Percentiles rank a stretch among this genome's conserved stretches.
phyloP scores from a whole-genome alignment of 352 stramenopile genomes.

The Pythium apleroticum region DNA sequence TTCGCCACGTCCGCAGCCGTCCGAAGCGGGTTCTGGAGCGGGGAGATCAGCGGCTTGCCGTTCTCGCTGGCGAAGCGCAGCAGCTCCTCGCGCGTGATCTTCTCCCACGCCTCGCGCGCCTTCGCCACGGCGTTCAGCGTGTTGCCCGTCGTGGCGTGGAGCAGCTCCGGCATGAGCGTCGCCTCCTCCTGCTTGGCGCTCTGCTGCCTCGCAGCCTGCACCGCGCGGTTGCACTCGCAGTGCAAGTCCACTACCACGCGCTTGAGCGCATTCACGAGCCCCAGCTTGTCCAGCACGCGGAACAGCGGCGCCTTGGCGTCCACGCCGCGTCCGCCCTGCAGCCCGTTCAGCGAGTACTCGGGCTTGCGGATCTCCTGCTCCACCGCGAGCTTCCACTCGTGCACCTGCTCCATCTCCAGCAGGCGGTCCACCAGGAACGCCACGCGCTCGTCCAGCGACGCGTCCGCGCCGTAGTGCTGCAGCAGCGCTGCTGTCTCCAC shows the following conservation, averaged over 20 bases:
- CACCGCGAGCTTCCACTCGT: slow-evolving; percentile 56
- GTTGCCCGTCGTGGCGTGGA: slow-evolving; percentile 25
- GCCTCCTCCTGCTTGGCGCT: slow-evolving; percentile 32
- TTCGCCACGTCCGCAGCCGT: neutral
- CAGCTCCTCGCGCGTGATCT: slow-evolving; percentile 70
- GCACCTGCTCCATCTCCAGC: slow-evolving; percentile 37
- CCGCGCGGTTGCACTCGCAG: slow-evolving; percentile 35
- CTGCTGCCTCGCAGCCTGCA: slow-evolving; percentile 24
- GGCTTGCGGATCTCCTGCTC: slow-evolving; percentile 46
- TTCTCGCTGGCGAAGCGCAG: slow-evolving; percentile 53
- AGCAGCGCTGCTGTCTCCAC: neutral
- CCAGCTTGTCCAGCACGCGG: slow-evolving; percentile 58
- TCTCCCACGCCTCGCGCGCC: slow-evolving; percentile 54
- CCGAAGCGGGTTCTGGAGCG: neutral
- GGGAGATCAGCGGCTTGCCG: slow-evolving; percentile 34
- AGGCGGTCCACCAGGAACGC: slow-evolving; percentile 50
- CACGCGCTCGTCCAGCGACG: slow-evolving; percentile 48
- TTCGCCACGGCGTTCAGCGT: slow-evolving; percentile 46
- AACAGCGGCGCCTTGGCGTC: slow-evolving; percentile 40
- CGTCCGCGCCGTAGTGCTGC: slow-evolving; percentile 23
- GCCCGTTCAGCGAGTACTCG: slow-evolving; percentile 47
- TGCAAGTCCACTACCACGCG: slow-evolving; percentile 62
- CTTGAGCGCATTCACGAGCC: slow-evolving; percentile 50
- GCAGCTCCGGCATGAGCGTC: slow-evolving; percentile 26
- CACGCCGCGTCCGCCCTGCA: slow-evolving; percentile 27